Evolutionary conservation across 805 yeast species (phyloP).

Genomic region (Starmerella apis): DNA sequence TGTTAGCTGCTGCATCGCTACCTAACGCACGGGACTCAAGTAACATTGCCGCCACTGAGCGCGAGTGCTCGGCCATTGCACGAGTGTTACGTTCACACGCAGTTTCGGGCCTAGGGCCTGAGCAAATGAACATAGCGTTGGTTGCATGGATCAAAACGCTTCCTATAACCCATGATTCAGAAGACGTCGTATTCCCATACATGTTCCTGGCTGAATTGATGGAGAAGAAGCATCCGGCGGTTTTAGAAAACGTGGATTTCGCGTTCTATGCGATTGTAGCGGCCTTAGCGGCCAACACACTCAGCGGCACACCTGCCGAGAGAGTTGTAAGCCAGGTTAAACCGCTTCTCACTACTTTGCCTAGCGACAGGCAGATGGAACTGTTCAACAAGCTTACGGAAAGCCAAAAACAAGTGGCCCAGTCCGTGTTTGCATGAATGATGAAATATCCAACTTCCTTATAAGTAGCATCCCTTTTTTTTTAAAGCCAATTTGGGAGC

Average conservation of each 20-base stretch:
- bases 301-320: constrained; percentile 63
- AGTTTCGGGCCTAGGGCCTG: constrained; percentile 40
- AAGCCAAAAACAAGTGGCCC: constrained; percentile 49
- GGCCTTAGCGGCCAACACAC: constrained; percentile 57
- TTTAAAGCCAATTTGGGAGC: not conserved
- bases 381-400: constrained; percentile 53
- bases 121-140: constrained; percentile 48
- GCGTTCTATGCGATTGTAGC: constrained; percentile 61
- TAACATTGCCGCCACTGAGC: constrained; percentile 77
- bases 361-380: constrained; percentile 58
- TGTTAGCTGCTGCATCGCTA: constrained; percentile 58
- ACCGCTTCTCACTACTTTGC: constrained; percentile 50
- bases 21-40: constrained; percentile 84
- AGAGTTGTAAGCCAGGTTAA: constrained; percentile 53
- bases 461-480: not conserved
- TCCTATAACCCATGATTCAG: constrained; percentile 75
- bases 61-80: constrained; percentile 71
- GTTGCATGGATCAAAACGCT: constrained; percentile 70
- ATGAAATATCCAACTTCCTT: not conserved
- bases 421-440: constrained; percentile 41
- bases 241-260: constrained; percentile 45
- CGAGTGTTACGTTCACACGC: constrained; percentile 62
- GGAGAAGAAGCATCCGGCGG: constrained; percentile 51
- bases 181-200: constrained; percentile 79
- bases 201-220: constrained; percentile 63